Conservation (phyloP, 1,139 yeast species). For the Saccharomyces hybrid region DNA sequence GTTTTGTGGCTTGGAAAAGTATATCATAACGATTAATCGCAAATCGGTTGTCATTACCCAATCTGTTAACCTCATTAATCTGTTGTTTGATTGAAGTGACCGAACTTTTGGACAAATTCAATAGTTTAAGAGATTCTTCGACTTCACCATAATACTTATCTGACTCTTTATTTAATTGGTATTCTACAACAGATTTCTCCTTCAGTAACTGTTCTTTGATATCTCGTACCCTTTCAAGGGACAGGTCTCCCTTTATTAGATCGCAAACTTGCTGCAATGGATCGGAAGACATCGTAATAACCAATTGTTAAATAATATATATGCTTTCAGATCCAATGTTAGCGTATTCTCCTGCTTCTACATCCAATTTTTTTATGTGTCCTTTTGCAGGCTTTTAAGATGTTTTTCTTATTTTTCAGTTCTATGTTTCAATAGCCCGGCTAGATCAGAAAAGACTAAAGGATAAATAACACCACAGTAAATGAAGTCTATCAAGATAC, state of each 20-base stretch:
- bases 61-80: constrained; percentile 50
- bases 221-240: constrained; percentile 24
- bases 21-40: constrained; percentile 51
- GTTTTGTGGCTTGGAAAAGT: constrained; percentile 53
- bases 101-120: constrained; percentile 32
- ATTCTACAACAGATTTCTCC: constrained; percentile 67
- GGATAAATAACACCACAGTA: neutral
- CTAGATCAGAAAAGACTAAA: neutral
- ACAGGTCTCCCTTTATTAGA: constrained; percentile 26
- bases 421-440: neutral
- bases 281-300: constrained; percentile 9
- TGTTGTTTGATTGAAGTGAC: constrained; percentile 46
- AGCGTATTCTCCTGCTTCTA: neutral
- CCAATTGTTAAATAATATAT: neutral
- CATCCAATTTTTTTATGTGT: neutral
- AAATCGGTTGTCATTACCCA: constrained; percentile 47
- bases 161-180: constrained; percentile 58
- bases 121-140: constrained; percentile 21
- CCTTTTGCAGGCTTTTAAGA: neutral
- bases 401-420: neutral
- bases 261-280: constrained; percentile 17
- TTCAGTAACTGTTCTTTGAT: constrained; percentile 50
- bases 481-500: neutral
- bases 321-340: neutral
- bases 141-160: constrained; percentile 23